These are phyloP conservation scores for Asterophora lycoperdoides DNA, from an alignment of 768 basidiomycete species.

Conservation along the genomic window DNA sequence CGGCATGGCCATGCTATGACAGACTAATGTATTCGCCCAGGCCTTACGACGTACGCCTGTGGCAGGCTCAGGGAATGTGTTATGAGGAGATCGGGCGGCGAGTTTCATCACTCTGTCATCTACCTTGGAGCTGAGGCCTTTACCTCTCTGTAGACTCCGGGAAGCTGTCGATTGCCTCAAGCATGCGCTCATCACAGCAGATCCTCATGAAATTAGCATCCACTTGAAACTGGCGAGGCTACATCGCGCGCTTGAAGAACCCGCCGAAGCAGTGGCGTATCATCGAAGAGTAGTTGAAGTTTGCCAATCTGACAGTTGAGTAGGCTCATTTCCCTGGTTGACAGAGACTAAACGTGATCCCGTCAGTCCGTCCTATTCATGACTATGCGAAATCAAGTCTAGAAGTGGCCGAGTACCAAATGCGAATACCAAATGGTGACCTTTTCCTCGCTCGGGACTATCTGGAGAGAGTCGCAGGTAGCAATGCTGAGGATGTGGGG, in stretches of 20 bases:
- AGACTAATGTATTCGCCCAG: constrained; percentile 34
- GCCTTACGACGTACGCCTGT: constrained; percentile 93
- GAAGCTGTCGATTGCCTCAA: constrained; percentile 93
- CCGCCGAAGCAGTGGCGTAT: constrained; percentile 66
- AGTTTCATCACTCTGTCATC: constrained; percentile 16
- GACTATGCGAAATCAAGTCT: constrained; percentile 85
- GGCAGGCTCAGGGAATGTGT: constrained; percentile 92
- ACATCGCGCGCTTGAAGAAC: constrained; percentile 62
- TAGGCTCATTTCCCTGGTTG: constrained; percentile 17
- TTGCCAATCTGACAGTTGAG: constrained; percentile 57
- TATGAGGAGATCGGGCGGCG: constrained; percentile 90
- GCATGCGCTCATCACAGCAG: constrained; percentile 80
- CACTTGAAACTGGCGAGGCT: constrained; percentile 72
- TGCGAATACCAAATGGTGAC: constrained; percentile 58
- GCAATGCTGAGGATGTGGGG: constrained; percentile 79
- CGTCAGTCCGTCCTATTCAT: constrained; percentile 58
- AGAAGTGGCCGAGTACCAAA: constrained; percentile 77
- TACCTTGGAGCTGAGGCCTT: not conserved
- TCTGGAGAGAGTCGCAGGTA: constrained; percentile 67
- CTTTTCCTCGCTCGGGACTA: constrained; percentile 68
- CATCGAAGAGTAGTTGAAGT: constrained; percentile 79
- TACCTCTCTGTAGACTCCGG: constrained; percentile 47
- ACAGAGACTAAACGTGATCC: constrained; percentile 18
- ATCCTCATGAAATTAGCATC: constrained; percentile 70
- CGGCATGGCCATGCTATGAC: not conserved